phyloP scores from a whole-genome alignment of 805 yeast genomes.

The Saccharomyces mikatae region DNA sequence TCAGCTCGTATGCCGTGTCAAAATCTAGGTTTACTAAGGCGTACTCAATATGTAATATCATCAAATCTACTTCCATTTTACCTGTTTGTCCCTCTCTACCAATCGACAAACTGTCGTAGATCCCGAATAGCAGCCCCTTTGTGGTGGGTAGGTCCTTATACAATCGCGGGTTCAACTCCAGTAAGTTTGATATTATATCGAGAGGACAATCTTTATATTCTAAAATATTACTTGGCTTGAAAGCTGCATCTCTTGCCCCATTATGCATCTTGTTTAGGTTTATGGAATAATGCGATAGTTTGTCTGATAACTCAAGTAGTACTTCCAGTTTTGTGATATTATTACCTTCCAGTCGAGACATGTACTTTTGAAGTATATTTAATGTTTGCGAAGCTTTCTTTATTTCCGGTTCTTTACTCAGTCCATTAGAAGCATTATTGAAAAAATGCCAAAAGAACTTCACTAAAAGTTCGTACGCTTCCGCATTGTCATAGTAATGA shows the following conservation, averaged over 20 bases:
- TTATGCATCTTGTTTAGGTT: conserved; percentile 20
- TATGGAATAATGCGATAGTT: conserved; percentile 25
- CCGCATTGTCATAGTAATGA: not conserved
- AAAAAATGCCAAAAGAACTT: conserved; percentile 36
- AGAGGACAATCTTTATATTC: conserved; percentile 28
- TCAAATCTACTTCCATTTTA: not conserved
- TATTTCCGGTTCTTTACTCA: conserved; percentile 33
- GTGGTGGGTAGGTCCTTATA: conserved; percentile 39
- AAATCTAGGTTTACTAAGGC: conserved; percentile 60
- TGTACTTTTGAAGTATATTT: conserved; percentile 9
- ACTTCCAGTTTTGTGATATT: conserved; percentile 5
- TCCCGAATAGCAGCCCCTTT: not conserved
- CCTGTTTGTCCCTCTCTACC: not conserved
- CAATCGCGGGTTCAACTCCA: conserved; percentile 48
- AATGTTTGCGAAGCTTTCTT: conserved; percentile 30
- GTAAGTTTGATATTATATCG: conserved; percentile 34
- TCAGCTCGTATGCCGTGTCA: conserved; percentile 42
- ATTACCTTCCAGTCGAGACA: not conserved
- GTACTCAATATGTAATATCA: conserved; percentile 52
- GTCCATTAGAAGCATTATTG: conserved; percentile 38
- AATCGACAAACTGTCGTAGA: not conserved
- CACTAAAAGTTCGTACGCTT: conserved; percentile 10
- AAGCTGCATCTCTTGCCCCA: conserved; percentile 21
- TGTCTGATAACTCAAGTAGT: conserved; percentile 25
- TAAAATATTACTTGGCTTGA: conserved; percentile 35